A percentile compares a stretch with the other conserved stretches of the same genome.
Conservation (phyloP, 2,329 filamentous ascomycete genomes). For the Cordyceps cicadae region DNA sequence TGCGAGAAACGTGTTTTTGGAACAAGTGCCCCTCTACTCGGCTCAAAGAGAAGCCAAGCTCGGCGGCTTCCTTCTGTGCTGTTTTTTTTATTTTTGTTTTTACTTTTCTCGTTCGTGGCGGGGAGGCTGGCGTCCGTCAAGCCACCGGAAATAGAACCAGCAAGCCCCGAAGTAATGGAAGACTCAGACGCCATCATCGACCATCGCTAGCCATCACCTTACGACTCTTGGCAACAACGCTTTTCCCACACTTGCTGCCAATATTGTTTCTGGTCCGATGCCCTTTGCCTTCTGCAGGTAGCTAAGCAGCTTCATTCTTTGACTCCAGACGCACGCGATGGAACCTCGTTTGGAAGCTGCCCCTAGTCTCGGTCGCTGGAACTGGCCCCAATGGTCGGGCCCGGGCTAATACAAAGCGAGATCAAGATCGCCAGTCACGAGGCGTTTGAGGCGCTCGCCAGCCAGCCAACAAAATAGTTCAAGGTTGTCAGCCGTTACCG, state of each 20-base stretch:
- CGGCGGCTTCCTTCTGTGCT: background rate
- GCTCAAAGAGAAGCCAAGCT: background rate
- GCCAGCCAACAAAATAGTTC: background rate
- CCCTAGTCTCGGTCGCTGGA: background rate
- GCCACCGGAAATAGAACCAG: constrained; percentile 8
- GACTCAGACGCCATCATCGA: background rate
- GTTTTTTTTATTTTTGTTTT: background rate
- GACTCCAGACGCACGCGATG: background rate
- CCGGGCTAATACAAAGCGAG: constrained; percentile 8
- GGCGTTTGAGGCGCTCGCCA: background rate
- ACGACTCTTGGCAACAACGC: background rate
- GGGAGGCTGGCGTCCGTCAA: background rate
- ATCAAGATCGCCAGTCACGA: constrained; percentile 10
- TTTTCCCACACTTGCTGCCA: background rate
- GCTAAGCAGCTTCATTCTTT: background rate
- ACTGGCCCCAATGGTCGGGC: background rate
- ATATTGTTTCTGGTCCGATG: background rate
- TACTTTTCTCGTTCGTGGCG: background rate
- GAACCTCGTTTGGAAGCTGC: background rate
- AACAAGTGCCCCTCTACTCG: background rate
- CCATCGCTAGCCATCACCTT: too few relatives aligned
- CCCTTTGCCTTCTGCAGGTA: background rate
- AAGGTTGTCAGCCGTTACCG: too few relatives aligned
- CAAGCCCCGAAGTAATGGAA: background rate
- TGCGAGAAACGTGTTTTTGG: background rate